Evolutionary conservation across 768 basidiomycete genomes (phyloP).

Genomic region (Tephrocybe sp.): DNA sequence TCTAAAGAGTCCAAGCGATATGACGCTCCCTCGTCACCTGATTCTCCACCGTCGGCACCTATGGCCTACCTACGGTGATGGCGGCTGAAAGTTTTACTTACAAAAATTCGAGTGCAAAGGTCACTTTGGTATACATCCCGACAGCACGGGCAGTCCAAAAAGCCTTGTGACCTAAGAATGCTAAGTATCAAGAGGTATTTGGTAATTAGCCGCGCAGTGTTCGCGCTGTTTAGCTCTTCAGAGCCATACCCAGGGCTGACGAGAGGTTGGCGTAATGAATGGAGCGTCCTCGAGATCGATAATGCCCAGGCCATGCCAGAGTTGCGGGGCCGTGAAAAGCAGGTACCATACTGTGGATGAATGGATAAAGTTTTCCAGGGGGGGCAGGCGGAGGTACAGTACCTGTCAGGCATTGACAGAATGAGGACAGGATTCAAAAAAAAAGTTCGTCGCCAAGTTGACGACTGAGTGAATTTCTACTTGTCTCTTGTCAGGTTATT

Average conservation of each 20-base stretch:
- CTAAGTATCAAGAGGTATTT: background rate
- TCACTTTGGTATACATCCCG: conserved; percentile 2
- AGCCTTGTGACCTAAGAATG: background rate
- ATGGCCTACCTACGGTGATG: conserved; percentile 7
- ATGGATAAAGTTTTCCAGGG: conserved; percentile 3
- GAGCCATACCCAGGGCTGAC: background rate
- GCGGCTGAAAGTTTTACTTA: background rate
- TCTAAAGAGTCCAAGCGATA: background rate
- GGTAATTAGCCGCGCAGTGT: background rate
- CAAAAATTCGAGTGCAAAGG: conserved; percentile 2
- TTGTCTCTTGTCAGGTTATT: background rate
- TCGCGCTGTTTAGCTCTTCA: background rate
- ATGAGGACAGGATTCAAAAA: too few relatives aligned
- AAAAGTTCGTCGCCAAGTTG: conserved; percentile 6
- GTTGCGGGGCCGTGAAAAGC: conserved; percentile 7
- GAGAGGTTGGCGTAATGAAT: background rate
- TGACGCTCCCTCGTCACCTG: conserved; percentile 2
- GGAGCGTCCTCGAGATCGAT: too few relatives aligned
- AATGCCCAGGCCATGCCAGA: too few relatives aligned
- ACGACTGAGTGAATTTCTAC: background rate
- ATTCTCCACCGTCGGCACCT: conserved; percentile 1
- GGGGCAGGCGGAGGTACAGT: conserved; percentile 1
- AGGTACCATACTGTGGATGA: conserved; percentile 3
- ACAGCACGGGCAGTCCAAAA: conserved; percentile 7
- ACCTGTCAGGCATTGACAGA: too few relatives aligned